A percentile compares a stretch with the other conserved stretches of the same genome.
Conservation (phyloP, 805 yeast genomes). For the Lipomyces spencermartinsiae region DNA sequence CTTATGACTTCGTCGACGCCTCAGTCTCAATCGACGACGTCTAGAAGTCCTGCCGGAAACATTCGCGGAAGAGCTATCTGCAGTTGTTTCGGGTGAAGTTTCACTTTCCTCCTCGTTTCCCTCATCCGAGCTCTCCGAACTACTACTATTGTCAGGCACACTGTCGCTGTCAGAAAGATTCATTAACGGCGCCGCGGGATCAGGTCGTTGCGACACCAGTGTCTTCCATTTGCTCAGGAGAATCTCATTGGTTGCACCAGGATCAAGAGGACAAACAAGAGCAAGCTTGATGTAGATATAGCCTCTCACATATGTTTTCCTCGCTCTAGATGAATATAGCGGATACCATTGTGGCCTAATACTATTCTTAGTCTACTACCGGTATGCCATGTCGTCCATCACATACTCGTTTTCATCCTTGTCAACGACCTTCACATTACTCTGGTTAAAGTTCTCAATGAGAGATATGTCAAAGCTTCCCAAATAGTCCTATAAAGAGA, state of each 20-base stretch:
- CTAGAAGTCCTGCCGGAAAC: not conserved
- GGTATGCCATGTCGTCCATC: no score
- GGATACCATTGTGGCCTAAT: conserved; percentile 25
- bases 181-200: not conserved
- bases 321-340: conserved; percentile 24
- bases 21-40: conserved; percentile 7
- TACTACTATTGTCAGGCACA: conserved; percentile 3
- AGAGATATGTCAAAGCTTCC: conserved; percentile 36
- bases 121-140: conserved; percentile 12
- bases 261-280: conserved; percentile 26
- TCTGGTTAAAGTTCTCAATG: conserved; percentile 20
- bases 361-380: not conserved
- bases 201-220: conserved; percentile 6
- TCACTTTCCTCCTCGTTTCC: not conserved
- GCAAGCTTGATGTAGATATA: conserved; percentile 19
- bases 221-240: conserved; percentile 23
- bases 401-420: conserved; percentile 16
- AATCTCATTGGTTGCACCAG: conserved; percentile 18
- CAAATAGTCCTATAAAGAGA: conserved; percentile 26
- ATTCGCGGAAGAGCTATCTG: not conserved
- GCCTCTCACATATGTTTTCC: conserved; percentile 26
- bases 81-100: not conserved
- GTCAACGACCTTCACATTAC: conserved; percentile 14
- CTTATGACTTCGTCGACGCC: conserved; percentile 11
- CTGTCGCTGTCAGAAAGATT: conserved; percentile 6